Conservation (phyloP, 306 rosid genomes). For the Sicyos edulis region DNA sequence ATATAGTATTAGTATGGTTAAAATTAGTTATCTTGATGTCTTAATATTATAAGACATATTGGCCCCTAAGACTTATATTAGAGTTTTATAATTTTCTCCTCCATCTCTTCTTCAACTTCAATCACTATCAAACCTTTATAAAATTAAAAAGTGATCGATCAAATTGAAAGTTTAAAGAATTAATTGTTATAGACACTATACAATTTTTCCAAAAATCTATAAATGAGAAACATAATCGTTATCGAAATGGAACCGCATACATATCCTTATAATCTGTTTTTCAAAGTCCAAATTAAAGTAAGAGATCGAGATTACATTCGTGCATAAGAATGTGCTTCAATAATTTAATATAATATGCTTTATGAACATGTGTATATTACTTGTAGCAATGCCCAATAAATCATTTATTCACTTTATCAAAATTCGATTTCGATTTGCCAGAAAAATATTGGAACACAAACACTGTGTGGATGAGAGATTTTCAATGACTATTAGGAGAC, state of each 20-base stretch:
- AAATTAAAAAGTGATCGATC: no score
- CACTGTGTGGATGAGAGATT: not conserved
- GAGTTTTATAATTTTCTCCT: no score
- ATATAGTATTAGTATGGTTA: no score
- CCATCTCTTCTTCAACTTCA: no score
- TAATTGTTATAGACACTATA: no score
- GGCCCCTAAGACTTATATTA: no score
- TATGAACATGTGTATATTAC: not conserved
- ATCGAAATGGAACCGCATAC: not conserved
- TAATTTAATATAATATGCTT: not conserved
- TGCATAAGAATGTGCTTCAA: not conserved
- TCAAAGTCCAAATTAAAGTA: not conserved
- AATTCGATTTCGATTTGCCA: conserved; percentile 19
- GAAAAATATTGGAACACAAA: conserved; percentile 7
- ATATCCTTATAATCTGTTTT: not conserved
- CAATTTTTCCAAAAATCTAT: no score
- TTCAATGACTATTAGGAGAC: not conserved
- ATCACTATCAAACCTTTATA: no score
- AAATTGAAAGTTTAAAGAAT: no score
- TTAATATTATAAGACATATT: no score
- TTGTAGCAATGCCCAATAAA: not conserved
- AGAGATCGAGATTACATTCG: not conserved
- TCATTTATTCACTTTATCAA: not conserved
- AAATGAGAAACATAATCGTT: not conserved
- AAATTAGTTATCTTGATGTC: no score